phyloP scores from a whole-genome alignment of 306 rosid species.

The Dalbergia cochinchinensis region DNA sequence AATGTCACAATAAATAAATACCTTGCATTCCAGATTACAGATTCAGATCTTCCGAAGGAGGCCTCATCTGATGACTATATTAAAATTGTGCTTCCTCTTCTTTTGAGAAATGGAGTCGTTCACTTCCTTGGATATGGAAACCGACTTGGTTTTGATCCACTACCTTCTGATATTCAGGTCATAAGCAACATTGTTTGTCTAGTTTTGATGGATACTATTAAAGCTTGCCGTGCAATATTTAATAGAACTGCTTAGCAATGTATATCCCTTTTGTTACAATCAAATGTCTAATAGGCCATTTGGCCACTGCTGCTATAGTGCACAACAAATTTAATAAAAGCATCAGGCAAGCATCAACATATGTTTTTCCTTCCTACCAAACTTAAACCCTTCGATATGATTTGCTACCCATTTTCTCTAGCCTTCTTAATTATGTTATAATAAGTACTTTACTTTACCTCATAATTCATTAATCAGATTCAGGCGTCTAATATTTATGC shows the following conservation, averaged over 20 bases:
- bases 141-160: conserved; percentile 92
- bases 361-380: too few relatives aligned
- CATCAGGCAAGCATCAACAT: too few relatives aligned
- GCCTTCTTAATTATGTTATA: too few relatives aligned
- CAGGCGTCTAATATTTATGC: too few relatives aligned
- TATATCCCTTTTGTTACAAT: background rate
- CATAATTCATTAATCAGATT: too few relatives aligned
- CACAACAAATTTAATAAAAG: too few relatives aligned
- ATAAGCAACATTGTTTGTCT: conserved; percentile 1
- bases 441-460: too few relatives aligned
- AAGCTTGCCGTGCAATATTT: conserved; percentile 18
- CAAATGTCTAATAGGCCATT: too few relatives aligned
- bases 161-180: conserved; percentile 89
- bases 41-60: conserved; percentile 88
- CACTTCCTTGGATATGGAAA: conserved; percentile 94
- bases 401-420: too few relatives aligned
- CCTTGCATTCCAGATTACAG: conserved; percentile 77
- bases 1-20: conserved; percentile 30
- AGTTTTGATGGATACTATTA: conserved; percentile 26
- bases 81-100: conserved; percentile 72
- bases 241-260: background rate
- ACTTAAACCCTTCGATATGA: too few relatives aligned
- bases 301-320: too few relatives aligned
- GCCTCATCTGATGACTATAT: conserved; percentile 77
- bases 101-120: conserved; percentile 71